These are phyloP conservation scores for Astragalus membranaceus DNA, from an alignment of 306 rosid genomes.

Conservation along the genomic window DNA sequence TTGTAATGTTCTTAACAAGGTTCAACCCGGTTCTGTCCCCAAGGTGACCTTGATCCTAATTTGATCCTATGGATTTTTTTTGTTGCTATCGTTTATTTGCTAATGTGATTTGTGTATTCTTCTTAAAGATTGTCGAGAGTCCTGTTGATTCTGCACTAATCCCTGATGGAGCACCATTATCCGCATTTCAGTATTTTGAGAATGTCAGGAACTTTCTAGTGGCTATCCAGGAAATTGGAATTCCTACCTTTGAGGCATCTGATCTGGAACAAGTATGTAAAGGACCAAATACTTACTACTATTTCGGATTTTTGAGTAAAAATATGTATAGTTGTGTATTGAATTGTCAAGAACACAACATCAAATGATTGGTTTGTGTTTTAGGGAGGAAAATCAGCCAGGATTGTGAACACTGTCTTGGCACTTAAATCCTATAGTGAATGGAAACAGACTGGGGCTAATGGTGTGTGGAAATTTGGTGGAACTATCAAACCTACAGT, in stretches of 20 bases:
- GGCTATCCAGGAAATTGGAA: constrained; percentile 71
- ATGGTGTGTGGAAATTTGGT: constrained; percentile 87
- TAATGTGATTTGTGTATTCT: background rate
- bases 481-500: constrained; percentile 58
- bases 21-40: constrained; percentile 77
- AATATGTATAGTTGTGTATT: background rate
- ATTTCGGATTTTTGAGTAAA: background rate
- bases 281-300: background rate
- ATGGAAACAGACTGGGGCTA: constrained; percentile 79
- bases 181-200: constrained; percentile 93
- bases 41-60: constrained; percentile 39
- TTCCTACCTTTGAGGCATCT: constrained; percentile 89
- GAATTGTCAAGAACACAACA: background rate
- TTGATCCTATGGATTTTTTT: background rate
- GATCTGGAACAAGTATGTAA: constrained; percentile 91
- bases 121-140: constrained; percentile 81
- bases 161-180: constrained; percentile 87
- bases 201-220: constrained; percentile 85
- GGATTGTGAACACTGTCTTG: constrained; percentile 68
- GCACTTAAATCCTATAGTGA: constrained; percentile 85
- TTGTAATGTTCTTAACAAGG: constrained; percentile 78
- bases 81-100: background rate
- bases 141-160: constrained; percentile 69
- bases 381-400: constrained; percentile 86
- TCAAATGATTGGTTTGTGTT: constrained; percentile 11